Base-by-base conservation (phyloP, 192 early-diverging fungal species). In the Paraglomus brasilianum region DNA sequence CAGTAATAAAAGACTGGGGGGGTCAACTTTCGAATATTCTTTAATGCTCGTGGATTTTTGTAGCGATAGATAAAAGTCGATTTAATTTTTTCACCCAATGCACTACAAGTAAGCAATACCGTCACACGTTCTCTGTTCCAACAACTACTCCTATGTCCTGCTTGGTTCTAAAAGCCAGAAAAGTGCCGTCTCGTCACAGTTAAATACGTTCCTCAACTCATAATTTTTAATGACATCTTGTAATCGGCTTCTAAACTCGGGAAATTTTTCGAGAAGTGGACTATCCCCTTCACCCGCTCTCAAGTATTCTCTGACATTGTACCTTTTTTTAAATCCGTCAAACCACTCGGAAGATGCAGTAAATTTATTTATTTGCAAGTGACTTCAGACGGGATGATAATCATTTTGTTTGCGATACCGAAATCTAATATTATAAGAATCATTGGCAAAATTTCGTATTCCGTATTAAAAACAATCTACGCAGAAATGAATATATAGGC, bases 281-380 rank as follows among this genome's bases (percentile, higher is more conserved):
- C 52, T 53, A 8, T 53, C n/a, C 14, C 52, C 19, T 53, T 53
- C 52, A 19, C 52, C 52, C 22, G 19, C 14, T 53, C 22, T 53
- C 19, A 53, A 6, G 22, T 10, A 53, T 10, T 8, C 14, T n/a
- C 19, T 8, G 14, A 53, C 19, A 53, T 53, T 9, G 22, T 10
- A 53, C 22, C 52, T 53, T 22, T 53, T 53, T 53, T 53, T 53
- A 53, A 53, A 53, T 53, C 22, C 22, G 7, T 53, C 5, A 8
- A 53, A 21, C 19, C 52, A 53, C 7, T 22, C 52, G 22, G 14
- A 8, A n/a, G 52, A 53, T 53, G 52, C 52, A 19, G 9, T 53
- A 21, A 53, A 53, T 8, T 53, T 53, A n/a, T 53, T 9, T 19
- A 53, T 53, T 53, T 53, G 9, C n/a, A n/a, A n/a, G n/a, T n/a